Evolutionary conservation across 495 filamentous ascomycete species (phyloP).

Genomic region (Trypethelium eluteriae): DNA sequence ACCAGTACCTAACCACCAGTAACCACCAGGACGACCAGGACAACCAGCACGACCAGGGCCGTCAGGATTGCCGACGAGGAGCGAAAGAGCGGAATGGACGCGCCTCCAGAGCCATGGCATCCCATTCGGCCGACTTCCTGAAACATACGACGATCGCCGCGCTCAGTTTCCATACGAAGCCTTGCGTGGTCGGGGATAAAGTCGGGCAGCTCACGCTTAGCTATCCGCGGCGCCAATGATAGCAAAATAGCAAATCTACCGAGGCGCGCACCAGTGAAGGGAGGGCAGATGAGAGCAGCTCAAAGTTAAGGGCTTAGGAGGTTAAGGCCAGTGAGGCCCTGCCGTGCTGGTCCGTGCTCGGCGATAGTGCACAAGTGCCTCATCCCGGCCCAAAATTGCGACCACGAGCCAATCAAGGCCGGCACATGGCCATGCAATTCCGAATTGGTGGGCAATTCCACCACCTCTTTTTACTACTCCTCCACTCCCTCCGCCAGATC

Average conservation of each 20-base stretch:
- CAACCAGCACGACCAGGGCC: neutral
- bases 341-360: neutral
- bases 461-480: neutral
- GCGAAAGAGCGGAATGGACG: neutral
- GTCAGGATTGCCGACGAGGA: neutral
- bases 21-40: too few relatives aligned
- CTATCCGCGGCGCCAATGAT: too few relatives aligned
- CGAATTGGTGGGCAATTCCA: conserved; percentile 6
- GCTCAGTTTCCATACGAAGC: too few relatives aligned
- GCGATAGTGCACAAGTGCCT: neutral
- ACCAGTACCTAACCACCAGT: too few relatives aligned
- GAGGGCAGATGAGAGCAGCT: too few relatives aligned
- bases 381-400: neutral
- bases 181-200: too few relatives aligned
- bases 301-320: too few relatives aligned
- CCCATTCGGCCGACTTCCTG: conserved; percentile 8
- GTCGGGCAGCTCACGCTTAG: too few relatives aligned
- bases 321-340: neutral
- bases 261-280: neutral
- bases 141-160: neutral
- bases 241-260: neutral
- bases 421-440: neutral
- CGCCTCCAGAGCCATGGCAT: neutral
- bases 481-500: neutral
- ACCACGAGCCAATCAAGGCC: neutral